Evolutionary conservation across 805 yeast genomes (phyloP).

Genomic region (Candida sonorensis): DNA sequence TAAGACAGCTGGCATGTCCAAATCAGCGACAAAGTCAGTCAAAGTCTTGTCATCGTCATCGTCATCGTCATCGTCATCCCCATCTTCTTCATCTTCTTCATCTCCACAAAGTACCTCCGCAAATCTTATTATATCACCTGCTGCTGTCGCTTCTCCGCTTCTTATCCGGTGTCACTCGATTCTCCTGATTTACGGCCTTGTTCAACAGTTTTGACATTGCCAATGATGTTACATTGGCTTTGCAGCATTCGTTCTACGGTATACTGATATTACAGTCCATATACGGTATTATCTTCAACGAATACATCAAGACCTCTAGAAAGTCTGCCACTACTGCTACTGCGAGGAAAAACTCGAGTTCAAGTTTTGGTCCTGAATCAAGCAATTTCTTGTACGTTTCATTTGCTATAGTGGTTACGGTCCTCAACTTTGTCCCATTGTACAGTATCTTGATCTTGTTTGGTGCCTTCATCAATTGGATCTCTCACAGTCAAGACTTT

Average conservation of each 20-base stretch:
- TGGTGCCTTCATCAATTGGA: slow-evolving; percentile 79
- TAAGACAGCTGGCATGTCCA: too few species aligned
- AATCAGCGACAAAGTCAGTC: too few species aligned
- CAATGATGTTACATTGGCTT: slow-evolving; percentile 18
- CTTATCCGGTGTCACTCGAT: slow-evolving; percentile 28
- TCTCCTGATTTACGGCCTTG: slow-evolving; percentile 16
- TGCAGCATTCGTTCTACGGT: slow-evolving; percentile 25
- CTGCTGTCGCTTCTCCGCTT: slow-evolving; percentile 10
- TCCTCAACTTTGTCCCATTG: slow-evolving; percentile 32
- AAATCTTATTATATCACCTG: slow-evolving; percentile 11
- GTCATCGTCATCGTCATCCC: background rate
- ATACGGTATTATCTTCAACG: slow-evolving; percentile 29
- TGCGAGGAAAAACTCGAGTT: slow-evolving; percentile 8
- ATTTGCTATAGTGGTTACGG: slow-evolving; percentile 27
- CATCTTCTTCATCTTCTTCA: background rate
- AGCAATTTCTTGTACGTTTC: slow-evolving; percentile 21
- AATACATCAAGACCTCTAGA: slow-evolving; percentile 24
- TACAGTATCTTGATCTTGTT: slow-evolving; percentile 45
- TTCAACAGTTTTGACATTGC: slow-evolving; percentile 29
- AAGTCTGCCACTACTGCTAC: too few species aligned
- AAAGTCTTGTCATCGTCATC: background rate
- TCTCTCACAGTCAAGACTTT: slow-evolving; percentile 47
- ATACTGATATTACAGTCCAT: slow-evolving; percentile 29
- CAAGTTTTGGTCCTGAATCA: slow-evolving; percentile 6
- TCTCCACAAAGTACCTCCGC: background rate